A percentile compares a stretch with the other conserved stretches of the same genome.
phyloP scores from a whole-genome alignment of 805 yeast genomes.

The Zygotorulaspora danielsina region DNA sequence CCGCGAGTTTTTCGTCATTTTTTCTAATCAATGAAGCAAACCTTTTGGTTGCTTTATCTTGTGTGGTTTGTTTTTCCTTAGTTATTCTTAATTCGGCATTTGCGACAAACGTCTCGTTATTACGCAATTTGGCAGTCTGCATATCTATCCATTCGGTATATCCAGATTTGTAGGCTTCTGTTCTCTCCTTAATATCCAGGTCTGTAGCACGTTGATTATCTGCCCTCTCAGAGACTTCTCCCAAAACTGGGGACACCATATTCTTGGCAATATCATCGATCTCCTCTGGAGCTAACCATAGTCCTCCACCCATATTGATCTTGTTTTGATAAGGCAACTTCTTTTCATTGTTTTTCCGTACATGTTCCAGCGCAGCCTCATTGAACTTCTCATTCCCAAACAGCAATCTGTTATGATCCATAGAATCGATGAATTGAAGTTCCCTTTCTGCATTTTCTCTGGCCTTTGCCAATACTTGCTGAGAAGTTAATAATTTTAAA shows the following conservation, averaged over 20 bases:
- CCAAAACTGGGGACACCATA: conserved; percentile 77
- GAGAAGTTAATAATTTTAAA: conserved; percentile 31
- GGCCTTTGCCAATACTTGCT: conserved; percentile 48
- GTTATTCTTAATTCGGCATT: conserved; percentile 47
- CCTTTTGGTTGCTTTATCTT: conserved; percentile 38
- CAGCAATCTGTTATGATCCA: conserved; percentile 13
- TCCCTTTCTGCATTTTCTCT: conserved; percentile 46
- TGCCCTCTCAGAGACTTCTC: conserved; percentile 68
- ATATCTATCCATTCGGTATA: conserved; percentile 42
- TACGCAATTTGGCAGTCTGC: conserved; percentile 35
- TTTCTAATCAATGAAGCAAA: conserved; percentile 29
- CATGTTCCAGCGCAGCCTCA: conserved; percentile 70
- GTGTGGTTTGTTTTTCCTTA: conserved; percentile 44
- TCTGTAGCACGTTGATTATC: conserved; percentile 60
- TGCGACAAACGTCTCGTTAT: conserved; percentile 39
- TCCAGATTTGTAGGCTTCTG: conserved; percentile 37
- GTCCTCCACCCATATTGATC: conserved; percentile 84
- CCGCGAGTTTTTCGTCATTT: conserved; percentile 38
- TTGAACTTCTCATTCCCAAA: conserved; percentile 52
- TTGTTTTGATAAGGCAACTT: conserved; percentile 51
- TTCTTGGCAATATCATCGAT: conserved; percentile 74
- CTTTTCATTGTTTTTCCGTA: conserved; percentile 61
- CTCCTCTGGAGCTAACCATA: conserved; percentile 68
- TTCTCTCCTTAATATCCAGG: conserved; percentile 39
- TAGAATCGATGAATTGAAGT: conserved; percentile 43